Percentiles rank a stretch among this genome's conserved stretches.
Conservation (phyloP, 805 yeast species). For the Hanseniaspora occidentalis region DNA sequence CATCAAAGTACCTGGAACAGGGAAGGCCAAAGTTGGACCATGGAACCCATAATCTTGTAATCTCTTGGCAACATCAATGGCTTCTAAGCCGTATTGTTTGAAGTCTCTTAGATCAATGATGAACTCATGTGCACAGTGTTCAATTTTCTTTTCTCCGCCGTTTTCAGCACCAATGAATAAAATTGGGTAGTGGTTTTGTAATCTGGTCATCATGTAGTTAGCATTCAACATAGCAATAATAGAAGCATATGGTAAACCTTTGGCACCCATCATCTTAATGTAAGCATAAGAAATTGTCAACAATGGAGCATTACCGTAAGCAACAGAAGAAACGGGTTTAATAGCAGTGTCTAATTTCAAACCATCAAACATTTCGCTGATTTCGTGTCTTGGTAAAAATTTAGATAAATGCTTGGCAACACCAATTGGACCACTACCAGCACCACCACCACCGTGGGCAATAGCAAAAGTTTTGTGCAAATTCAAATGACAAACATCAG, state of each 20-base stretch:
- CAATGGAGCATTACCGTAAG: conserved; percentile 90
- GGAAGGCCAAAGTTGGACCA: conserved; percentile 98
- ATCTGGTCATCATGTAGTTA: conserved; percentile 80
- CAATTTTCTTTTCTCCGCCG: conserved; percentile 23
- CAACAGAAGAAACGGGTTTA: conserved; percentile 78
- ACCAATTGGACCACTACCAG: conserved; percentile 98
- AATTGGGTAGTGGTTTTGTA: conserved; percentile 59
- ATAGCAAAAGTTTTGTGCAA: conserved; percentile 95
- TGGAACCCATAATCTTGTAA: conserved; percentile 97
- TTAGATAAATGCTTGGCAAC: conserved; percentile 71
- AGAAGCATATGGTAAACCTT: conserved; percentile 75
- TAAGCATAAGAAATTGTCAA: conserved; percentile 90
- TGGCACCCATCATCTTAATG: conserved; percentile 85
- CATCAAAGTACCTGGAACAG: conserved; percentile 95
- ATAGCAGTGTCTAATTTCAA: conserved; percentile 37
- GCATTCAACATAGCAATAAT: conserved; percentile 89
- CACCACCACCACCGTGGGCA: conserved; percentile 99
- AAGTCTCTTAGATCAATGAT: conserved; percentile 82
- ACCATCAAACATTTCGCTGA: conserved; percentile 15
- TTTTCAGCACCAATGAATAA: conserved; percentile 51
- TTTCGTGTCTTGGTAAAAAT: conserved; percentile 70
- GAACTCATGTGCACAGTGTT: conserved; percentile 93
- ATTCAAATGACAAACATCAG: conserved; percentile 95
- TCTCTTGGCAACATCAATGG: conserved; percentile 93
- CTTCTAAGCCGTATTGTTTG: conserved; percentile 73